These are phyloP conservation scores for Sugiyamaella castrensis DNA, from an alignment of 1,139 yeast genomes.

Conservation along the genomic window DNA sequence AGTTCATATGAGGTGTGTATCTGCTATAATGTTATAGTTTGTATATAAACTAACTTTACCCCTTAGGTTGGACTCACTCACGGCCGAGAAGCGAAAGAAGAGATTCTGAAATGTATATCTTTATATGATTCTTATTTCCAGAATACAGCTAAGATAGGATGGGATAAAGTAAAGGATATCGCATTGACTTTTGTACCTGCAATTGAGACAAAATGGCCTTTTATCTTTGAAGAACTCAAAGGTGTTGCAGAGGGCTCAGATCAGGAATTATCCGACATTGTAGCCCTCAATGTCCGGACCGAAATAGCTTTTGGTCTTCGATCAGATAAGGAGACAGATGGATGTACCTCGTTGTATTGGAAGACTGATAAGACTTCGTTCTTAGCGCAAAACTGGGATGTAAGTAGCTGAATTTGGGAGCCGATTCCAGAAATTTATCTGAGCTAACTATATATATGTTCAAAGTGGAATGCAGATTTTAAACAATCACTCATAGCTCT, in stretches of 20 bases:
- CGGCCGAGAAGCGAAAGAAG: slow-evolving; percentile 29
- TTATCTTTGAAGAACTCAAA: slow-evolving; percentile 34
- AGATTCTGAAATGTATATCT: slow-evolving; percentile 25
- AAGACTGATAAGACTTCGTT: slow-evolving; percentile 21
- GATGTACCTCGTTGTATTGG: slow-evolving; percentile 37
- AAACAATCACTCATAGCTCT: slow-evolving; percentile 31
- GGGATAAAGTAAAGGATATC: slow-evolving; percentile 26
- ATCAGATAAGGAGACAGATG: slow-evolving; percentile 32
- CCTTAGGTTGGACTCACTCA: slow-evolving; percentile 30
- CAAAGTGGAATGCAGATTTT: slow-evolving; percentile 33
- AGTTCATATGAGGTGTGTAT: slow-evolving; percentile 24
- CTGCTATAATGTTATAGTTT: background rate
- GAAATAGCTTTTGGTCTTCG: slow-evolving; percentile 35
- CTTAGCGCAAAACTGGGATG: slow-evolving; percentile 38
- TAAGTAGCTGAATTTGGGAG: no score
- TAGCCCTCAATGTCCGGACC: slow-evolving; percentile 37
- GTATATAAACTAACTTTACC: background rate
- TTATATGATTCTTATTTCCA: slow-evolving; percentile 28
- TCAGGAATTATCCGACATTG: slow-evolving; percentile 33
- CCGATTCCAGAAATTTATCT: no score
- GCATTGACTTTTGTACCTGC: slow-evolving; percentile 27
- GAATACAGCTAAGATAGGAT: slow-evolving; percentile 26
- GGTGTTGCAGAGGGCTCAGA: slow-evolving; percentile 39
- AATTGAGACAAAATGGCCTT: slow-evolving; percentile 30
- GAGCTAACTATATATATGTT: background rate